phyloP scores from a whole-genome alignment of 2,329 filamentous ascomycete species.

The Teratosphaeriaceae sp. region DNA sequence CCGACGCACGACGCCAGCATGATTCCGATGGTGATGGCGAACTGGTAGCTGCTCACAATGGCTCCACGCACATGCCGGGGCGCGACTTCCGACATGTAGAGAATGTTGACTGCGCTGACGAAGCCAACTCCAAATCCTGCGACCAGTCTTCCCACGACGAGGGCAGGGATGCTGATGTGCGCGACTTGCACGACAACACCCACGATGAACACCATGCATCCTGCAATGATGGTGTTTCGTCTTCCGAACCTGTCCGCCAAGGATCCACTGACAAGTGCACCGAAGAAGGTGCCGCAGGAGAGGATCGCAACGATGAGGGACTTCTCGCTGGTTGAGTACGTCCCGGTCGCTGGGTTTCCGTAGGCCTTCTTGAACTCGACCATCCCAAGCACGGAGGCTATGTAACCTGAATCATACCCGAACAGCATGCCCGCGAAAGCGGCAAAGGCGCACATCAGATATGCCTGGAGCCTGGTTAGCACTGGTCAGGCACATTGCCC shows the following conservation, averaged over 20 bases:
- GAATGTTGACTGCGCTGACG: constrained; percentile 55
- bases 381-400: constrained; percentile 47
- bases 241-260: constrained; percentile 62
- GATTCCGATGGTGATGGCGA: constrained; percentile 74
- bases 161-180: constrained; percentile 54
- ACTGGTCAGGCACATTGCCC: neutral
- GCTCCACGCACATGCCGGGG: constrained; percentile 68
- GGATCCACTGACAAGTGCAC: constrained; percentile 52
- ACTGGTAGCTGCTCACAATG: constrained; percentile 74
- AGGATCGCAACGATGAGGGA: constrained; percentile 68
- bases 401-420: constrained; percentile 54
- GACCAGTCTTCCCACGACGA: constrained; percentile 66
- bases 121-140: constrained; percentile 68
- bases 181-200: constrained; percentile 54
- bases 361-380: constrained; percentile 39
- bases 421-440: constrained; percentile 52
- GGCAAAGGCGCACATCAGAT: constrained; percentile 55
- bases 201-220: constrained; percentile 54
- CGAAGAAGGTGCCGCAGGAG: constrained; percentile 71
- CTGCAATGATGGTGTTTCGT: constrained; percentile 54
- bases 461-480: constrained; percentile 37
- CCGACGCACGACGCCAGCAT: constrained; percentile 68
- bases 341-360: constrained; percentile 20
- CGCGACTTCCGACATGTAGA: constrained; percentile 37
- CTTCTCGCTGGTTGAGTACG: constrained; percentile 30